Evolutionary conservation across 768 basidiomycete species (phyloP).

Genomic region (Macrolepiota dolichaula): DNA sequence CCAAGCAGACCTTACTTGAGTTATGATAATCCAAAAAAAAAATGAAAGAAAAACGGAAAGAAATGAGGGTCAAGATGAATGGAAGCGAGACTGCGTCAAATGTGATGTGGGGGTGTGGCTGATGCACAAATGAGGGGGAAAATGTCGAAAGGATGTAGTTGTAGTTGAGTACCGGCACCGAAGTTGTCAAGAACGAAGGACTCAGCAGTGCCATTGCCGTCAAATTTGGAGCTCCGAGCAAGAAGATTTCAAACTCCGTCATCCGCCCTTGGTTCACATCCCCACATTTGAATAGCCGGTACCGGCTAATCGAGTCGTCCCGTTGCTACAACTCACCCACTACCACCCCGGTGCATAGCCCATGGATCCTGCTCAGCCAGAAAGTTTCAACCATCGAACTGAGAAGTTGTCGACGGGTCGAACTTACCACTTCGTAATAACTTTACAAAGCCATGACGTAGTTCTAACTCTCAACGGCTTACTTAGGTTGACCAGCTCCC

Average conservation of each 20-base stretch:
- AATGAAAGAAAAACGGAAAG: constrained; percentile 20
- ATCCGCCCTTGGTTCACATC: neutral
- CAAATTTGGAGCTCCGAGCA: constrained; percentile 21
- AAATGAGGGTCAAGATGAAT: constrained; percentile 18
- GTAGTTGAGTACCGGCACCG: constrained; percentile 29
- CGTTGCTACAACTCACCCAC: neutral
- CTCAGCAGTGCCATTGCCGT: constrained; percentile 17
- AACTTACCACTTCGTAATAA: constrained; percentile 59
- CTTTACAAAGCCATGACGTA: neutral
- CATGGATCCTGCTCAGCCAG: constrained; percentile 40
- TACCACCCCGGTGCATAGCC: neutral
- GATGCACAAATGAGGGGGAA: constrained; percentile 12
- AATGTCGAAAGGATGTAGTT: constrained; percentile 21
- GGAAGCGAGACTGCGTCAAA: constrained; percentile 16
- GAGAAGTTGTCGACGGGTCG: constrained; percentile 55
- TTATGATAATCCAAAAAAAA: constrained; percentile 9
- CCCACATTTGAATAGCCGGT: neutral
- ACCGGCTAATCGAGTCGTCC: constrained; percentile 17
- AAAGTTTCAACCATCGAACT: constrained; percentile 51
- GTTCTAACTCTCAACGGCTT: neutral
- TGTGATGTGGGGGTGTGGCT: constrained; percentile 11
- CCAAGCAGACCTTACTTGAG: constrained; percentile 32
- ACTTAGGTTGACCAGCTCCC: constrained; percentile 58
- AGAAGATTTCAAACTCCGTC: constrained; percentile 9
- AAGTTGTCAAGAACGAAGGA: constrained; percentile 22